phyloP scores from a whole-genome alignment of 768 basidiomycete species.

The Lactarius hengduanensis region DNA sequence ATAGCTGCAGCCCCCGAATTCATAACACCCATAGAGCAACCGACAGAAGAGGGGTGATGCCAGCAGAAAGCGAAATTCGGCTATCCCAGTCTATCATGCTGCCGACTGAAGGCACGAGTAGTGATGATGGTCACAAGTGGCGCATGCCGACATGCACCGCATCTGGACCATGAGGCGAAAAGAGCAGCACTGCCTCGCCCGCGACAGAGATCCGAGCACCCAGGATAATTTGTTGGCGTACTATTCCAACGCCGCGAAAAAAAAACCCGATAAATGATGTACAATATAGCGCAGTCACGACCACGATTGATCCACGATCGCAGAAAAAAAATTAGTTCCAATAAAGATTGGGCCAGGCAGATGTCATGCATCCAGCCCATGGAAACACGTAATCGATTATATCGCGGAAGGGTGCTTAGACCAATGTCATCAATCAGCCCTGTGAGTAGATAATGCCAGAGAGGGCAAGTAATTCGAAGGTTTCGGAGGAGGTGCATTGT shows the following conservation, averaged over 20 bases:
- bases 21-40: not conserved
- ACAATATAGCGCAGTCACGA: not conserved
- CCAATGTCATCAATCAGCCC: not conserved
- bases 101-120: slow-evolving; percentile 1
- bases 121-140: slow-evolving; percentile 9
- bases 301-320: slow-evolving; percentile 2
- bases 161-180: slow-evolving; percentile 10
- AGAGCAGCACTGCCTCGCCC: not conserved
- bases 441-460: not conserved
- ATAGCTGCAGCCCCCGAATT: not conserved
- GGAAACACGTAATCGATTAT: slow-evolving; percentile 8
- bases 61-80: not conserved
- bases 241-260: not conserved
- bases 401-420: not conserved
- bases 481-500: not conserved
- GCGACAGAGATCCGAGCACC: slow-evolving; percentile 16
- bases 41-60: not conserved
- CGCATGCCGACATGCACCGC: slow-evolving; percentile 10
- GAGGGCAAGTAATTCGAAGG: slow-evolving; percentile 7
- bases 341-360: not conserved
- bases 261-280: not conserved
- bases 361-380: not conserved
- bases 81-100: not conserved
- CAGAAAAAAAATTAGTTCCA: not conserved
- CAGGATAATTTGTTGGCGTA: slow-evolving; percentile 16